Percentiles rank a stretch among this genome's conserved stretches.
These are phyloP conservation scores for Asterophora lycoperdoides DNA, from an alignment of 768 basidiomycete genomes.

Conservation along the genomic window DNA sequence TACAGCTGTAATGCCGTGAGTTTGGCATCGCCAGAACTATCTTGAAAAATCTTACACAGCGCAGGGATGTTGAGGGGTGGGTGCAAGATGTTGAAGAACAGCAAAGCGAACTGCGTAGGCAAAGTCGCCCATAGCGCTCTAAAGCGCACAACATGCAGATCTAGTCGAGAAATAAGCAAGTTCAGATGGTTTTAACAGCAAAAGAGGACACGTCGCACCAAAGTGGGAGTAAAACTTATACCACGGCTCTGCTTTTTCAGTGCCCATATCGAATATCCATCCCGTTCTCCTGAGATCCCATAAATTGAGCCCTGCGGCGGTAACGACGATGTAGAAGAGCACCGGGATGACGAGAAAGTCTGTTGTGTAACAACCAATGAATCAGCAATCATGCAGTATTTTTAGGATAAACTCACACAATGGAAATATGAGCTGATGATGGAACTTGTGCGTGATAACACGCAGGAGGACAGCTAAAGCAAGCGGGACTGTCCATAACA, in stretches of 20 bases:
- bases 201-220: constrained; percentile 41
- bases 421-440: constrained; percentile 92
- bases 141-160: constrained; percentile 58
- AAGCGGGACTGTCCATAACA: constrained; percentile 79
- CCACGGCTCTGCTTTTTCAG: constrained; percentile 49
- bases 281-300: constrained; percentile 54
- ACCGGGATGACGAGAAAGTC: constrained; percentile 79
- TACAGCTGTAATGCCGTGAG: constrained; percentile 49
- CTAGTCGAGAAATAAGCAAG: constrained; percentile 30
- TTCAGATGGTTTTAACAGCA: not conserved
- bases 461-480: constrained; percentile 72
- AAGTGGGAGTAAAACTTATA: constrained; percentile 82
- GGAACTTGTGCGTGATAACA: constrained; percentile 71
- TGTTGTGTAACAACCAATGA: constrained; percentile 21
- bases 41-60: constrained; percentile 44
- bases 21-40: not conserved
- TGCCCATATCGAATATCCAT: constrained; percentile 82
- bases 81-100: constrained; percentile 84
- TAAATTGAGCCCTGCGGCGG: constrained; percentile 58
- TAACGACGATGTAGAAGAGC: constrained; percentile 79
- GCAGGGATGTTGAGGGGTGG: constrained; percentile 89
- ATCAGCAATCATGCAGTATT: too few relatives aligned
- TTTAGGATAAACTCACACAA: constrained; percentile 48
- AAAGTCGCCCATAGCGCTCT: constrained; percentile 73
- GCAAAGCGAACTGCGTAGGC: constrained; percentile 91